Percentiles rank a stretch among this genome's conserved stretches.
phyloP scores from a whole-genome alignment of 805 yeast species.

The Spathaspora arborariae region DNA sequence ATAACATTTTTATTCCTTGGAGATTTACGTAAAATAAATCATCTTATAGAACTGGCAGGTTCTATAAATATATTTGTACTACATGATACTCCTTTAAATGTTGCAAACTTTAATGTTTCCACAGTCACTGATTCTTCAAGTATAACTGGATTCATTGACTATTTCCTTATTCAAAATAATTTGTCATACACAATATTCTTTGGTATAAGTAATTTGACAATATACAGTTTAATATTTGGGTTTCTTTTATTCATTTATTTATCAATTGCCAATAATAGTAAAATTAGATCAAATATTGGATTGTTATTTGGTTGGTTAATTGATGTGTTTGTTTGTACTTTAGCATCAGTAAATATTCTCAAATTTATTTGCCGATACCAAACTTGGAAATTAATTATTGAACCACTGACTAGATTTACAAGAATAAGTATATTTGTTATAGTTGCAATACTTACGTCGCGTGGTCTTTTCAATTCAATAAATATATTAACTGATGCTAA shows the following conservation, averaged over 20 bases:
- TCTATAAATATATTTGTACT: conserved; percentile 19
- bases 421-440: conserved; percentile 19
- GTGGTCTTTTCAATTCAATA: conserved; percentile 25
- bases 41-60: conserved; percentile 24
- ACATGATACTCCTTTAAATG: conserved; percentile 8
- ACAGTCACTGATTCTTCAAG: background rate
- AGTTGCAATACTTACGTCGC: conserved; percentile 26
- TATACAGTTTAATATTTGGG: conserved; percentile 1
- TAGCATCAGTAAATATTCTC: conserved; percentile 26
- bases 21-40: conserved; percentile 21
- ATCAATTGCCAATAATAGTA: conserved; percentile 30
- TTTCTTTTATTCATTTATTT: conserved; percentile 22
- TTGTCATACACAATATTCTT: conserved; percentile 3
- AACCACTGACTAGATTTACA: conserved; percentile 24
- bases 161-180: background rate
- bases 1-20: conserved; percentile 24
- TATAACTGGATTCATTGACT: background rate
- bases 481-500: conserved; percentile 24
- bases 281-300: conserved; percentile 32
- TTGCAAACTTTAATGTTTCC: background rate
- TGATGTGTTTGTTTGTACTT: conserved; percentile 19
- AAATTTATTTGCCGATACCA: conserved; percentile 12
- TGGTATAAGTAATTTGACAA: conserved; percentile 1
- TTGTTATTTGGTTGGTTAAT: conserved; percentile 34
- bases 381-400: conserved; percentile 25